A percentile compares a stretch with the other conserved stretches of the same genome.
These are phyloP conservation scores for Botrytis aclada DNA, from an alignment of 2,329 filamentous ascomycete genomes.

Conservation along the genomic window DNA sequence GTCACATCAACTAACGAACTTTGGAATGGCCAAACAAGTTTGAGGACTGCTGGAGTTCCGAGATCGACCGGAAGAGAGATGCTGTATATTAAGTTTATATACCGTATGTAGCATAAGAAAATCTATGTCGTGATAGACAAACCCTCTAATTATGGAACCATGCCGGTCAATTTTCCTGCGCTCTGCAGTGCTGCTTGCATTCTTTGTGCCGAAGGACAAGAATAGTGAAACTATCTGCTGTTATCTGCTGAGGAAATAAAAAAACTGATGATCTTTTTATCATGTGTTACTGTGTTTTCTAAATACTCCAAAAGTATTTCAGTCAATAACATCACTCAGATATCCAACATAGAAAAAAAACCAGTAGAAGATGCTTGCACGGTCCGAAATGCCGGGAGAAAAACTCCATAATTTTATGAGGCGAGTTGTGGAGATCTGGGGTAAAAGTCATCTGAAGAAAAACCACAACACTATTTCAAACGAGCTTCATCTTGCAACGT, in stretches of 20 bases:
- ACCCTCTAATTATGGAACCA: slow-evolving; percentile 12
- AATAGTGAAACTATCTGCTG: neutral
- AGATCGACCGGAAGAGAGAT: neutral
- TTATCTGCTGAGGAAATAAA: neutral
- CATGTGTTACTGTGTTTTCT: neutral
- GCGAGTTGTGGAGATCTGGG: slow-evolving; percentile 7
- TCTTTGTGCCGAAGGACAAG: neutral
- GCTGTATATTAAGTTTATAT: neutral
- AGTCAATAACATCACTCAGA: neutral
- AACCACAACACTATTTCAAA: slow-evolving; percentile 1
- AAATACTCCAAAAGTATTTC: neutral
- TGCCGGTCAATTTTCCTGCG: slow-evolving; percentile 9
- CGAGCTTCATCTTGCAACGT: neutral
- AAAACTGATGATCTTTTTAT: neutral
- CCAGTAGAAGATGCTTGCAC: neutral
- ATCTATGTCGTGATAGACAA: neutral
- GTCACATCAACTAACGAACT: neutral
- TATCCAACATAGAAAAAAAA: neutral
- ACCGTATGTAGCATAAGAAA: neutral
- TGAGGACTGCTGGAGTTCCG: neutral
- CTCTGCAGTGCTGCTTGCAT: neutral
- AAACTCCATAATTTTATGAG: neutral
- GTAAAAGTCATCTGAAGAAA: slow-evolving; percentile 13
- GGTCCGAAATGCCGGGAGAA: slow-evolving; percentile 13
- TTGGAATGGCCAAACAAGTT: neutral